Base-by-base conservation (phyloP, 768 basidiomycete genomes). In the Pisolithus orientalis region DNA sequence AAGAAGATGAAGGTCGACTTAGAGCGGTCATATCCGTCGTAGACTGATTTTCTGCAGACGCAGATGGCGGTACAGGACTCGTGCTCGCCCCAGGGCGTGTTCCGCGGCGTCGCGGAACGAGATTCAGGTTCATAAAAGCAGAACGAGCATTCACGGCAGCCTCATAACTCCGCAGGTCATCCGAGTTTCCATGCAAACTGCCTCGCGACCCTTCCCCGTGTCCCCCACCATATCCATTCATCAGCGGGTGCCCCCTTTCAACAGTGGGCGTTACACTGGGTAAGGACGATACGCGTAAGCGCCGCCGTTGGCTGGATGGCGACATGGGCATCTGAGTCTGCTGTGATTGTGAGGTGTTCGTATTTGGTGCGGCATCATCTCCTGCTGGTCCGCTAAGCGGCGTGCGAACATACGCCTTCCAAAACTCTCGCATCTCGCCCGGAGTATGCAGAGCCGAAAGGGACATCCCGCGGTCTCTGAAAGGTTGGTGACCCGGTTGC, bases 381-480 rank as follows among this genome's bases (percentile, higher is more conserved):
- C 55, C 39, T 10, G 57, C 61, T 2, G 73, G 65, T 1, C 71
- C 74, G 16, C 70, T 67, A 43, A 83, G 63, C 25, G 87, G 87
- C 21, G 85, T 88, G 38, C 80, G 77, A 71, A 90, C 75, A 59
- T 84, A 90, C 57, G 80, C 73, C 65, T 76, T 87, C 87, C 87
- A 90, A 56, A 87, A 81, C 49, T 87, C 84, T 45, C 76, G 72
- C 62, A 87, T 61, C 57, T 87, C 83, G 6, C 68, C 67, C 0
- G 72, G 65, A 17, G 72, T 71, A 50, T 60, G 70, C 56, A 64
- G 34, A 16, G 60, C 61, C 25, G 63, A 55, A 44, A 61, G 55
- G 3, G 66, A 68, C 55, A 63, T 48, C 17, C 49, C 57, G 25
- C 64, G 67, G 43, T 62, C 60, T 24, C 58, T 56, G 6, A 62